Evolutionary conservation across 306 rosid species (phyloP), one percentile per base, ranked within the genome.

Genomic region (Argentina anserina): DNA sequence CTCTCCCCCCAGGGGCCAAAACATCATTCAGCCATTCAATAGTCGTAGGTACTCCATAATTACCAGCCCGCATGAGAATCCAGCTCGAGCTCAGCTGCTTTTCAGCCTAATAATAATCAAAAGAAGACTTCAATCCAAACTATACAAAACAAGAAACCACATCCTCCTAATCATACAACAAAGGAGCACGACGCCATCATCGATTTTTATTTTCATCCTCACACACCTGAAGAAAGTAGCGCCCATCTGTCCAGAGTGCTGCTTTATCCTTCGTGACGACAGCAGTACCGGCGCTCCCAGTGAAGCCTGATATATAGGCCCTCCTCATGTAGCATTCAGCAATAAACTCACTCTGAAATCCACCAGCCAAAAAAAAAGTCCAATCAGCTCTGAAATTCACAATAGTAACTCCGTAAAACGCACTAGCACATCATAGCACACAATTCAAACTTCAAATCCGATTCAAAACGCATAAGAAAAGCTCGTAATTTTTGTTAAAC

Each of bases 201-300:
- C n/a, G n/a, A n/a, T n/a, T n/a, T n/a, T n/a, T n/a, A 62, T 36
- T 46, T 7, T 31, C 7, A 28, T 72, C 68, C 49, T 55, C 26
- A 13, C 47, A 70, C 52, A 92, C 98, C 97, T 94, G 98, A 36
- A 91, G 98, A 85, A 94, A 94, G 70, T 94, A 94, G 73, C 98
- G 93, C 29, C 98, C 98, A 72, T 94, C 98, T 0, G 98, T 94
- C 98, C 98, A 94, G 36, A 94, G 90, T 69, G 96, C 98, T 69
- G 97, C 96, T 79, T 85, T 86, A 81, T 94, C 96, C 78, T 85
- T 89, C 0, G 97, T 89, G 68, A 94, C 92, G 68, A 94, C 92
- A 36, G 92, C 97, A 52, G 98, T 94, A 52, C 97, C 98, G 72
- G 97, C 95, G 68, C 95, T 94, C 50, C 97, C 98, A 50, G 91